A percentile compares a stretch with the other conserved stretches of the same genome.
Conservation (phyloP, 345 rosid genomes). For the Theobroma cacao region DNA sequence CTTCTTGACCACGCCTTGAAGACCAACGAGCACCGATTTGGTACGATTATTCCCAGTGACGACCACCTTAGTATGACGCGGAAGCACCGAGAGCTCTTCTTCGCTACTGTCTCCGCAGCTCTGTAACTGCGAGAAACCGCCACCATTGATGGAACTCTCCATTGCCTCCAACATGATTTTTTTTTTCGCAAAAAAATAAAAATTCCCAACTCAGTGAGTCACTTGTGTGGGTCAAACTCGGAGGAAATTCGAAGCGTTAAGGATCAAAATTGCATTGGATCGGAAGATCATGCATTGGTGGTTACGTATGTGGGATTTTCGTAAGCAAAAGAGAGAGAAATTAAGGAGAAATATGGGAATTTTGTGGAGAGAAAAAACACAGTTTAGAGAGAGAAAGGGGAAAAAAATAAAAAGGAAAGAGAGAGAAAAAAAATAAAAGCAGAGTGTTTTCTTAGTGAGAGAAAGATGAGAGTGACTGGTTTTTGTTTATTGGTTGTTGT, state of each 20-base stretch:
- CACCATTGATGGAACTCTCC: slow-evolving; percentile 73
- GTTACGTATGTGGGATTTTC: slow-evolving; percentile 24
- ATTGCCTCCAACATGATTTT: slow-evolving; percentile 59
- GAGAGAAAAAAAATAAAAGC: slow-evolving; percentile 29
- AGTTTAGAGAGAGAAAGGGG: slow-evolving; percentile 24
- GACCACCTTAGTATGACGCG: slow-evolving; percentile 93
- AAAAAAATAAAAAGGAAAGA: slow-evolving; percentile 11
- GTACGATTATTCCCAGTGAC: slow-evolving; percentile 97
- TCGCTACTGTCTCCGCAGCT: slow-evolving; percentile 84
- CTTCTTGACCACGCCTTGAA: slow-evolving; percentile 90
- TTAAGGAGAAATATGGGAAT: slow-evolving; percentile 33
- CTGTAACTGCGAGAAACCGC: slow-evolving; percentile 70
- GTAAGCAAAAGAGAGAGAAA: slow-evolving; percentile 21
- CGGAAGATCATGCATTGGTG: slow-evolving; percentile 65
- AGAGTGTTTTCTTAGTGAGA: slow-evolving; percentile 30
- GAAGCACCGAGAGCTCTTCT: slow-evolving; percentile 87
- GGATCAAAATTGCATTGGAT: slow-evolving; percentile 21
- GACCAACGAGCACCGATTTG: slow-evolving; percentile 97
- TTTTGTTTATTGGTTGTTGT: slow-evolving; percentile 35
- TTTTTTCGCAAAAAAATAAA: slow-evolving; percentile 23
- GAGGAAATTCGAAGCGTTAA: slow-evolving; percentile 20
- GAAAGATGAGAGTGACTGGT: slow-evolving; percentile 43
- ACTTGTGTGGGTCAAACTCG: neutral
- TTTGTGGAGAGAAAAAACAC: slow-evolving; percentile 47
- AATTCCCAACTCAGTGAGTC: slow-evolving; percentile 5